A percentile compares a stretch with the other conserved stretches of the same genome.
Conservation (phyloP, 306 rosid species). For the Cicer arietinum region DNA sequence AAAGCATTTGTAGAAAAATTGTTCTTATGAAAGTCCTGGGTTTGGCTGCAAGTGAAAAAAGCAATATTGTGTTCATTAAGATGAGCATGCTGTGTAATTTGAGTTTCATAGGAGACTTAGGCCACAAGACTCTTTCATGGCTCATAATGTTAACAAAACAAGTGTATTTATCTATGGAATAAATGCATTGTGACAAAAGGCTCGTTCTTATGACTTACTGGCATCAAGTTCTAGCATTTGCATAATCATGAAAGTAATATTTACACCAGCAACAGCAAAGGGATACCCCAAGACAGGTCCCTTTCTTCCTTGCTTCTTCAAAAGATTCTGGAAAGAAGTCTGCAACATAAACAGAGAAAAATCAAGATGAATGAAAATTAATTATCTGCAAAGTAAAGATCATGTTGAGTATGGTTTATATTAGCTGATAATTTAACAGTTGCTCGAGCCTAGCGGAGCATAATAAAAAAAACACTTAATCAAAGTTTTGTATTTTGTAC, state of each 20-base stretch:
- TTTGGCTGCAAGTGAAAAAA: conserved; percentile 76
- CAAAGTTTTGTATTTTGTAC: no score
- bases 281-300: conserved; percentile 85
- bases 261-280: conserved; percentile 89
- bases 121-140: conserved; percentile 13
- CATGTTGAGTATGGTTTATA: no score
- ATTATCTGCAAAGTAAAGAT: neutral
- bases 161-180: neutral
- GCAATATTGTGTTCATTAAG: conserved; percentile 20
- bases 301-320: conserved; percentile 78
- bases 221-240: conserved; percentile 91
- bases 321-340: conserved; percentile 70
- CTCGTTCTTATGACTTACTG: conserved; percentile 48
- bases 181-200: conserved; percentile 22
- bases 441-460: no score
- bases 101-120: neutral
- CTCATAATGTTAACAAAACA: conserved; percentile 27
- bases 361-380: neutral
- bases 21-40: conserved; percentile 72
- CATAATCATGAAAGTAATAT: conserved; percentile 88
- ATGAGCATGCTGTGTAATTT: conserved; percentile 11
- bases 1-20: conserved; percentile 80
- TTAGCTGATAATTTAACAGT: no score
- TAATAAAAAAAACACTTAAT: no score
- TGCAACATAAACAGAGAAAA: conserved; percentile 40